A percentile compares a stretch with the other conserved stretches of the same genome.
phyloP scores from a whole-genome alignment of 2,329 filamentous ascomycete species.

The Verticillium tricorpus region DNA sequence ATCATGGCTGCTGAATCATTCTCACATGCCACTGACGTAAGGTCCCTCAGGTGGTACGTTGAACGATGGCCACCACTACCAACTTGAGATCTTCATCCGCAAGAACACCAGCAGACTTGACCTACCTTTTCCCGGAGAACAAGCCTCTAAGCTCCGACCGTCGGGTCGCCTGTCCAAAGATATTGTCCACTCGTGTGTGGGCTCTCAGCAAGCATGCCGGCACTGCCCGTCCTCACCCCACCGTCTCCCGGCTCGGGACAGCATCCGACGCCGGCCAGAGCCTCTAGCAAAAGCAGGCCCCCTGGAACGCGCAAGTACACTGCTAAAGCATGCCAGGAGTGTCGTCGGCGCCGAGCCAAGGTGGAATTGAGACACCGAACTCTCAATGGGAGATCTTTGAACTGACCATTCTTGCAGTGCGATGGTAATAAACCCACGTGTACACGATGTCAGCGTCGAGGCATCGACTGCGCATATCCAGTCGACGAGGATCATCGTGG shows the following conservation, averaged over 20 bases:
- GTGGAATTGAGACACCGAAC: slow-evolving; percentile 11
- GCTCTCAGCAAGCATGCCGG: neutral
- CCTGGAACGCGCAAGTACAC: slow-evolving; percentile 12
- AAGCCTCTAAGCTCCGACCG: neutral
- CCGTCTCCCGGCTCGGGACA: neutral
- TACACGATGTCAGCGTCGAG: slow-evolving; percentile 23
- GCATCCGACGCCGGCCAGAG: neutral
- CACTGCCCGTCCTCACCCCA: neutral
- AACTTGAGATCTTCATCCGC: neutral
- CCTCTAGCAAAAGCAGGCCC: neutral
- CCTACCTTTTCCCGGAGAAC: neutral
- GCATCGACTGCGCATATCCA: slow-evolving; percentile 23
- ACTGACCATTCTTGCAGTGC: slow-evolving; percentile 17
- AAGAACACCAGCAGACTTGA: neutral
- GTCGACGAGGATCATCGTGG: slow-evolving; percentile 26
- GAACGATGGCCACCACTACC: neutral
- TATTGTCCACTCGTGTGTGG: neutral
- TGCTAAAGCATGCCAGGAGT: slow-evolving; percentile 28
- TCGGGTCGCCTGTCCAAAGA: neutral
- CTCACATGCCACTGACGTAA: neutral
- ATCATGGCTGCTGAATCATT: neutral
- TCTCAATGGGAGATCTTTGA: no score
- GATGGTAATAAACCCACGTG: slow-evolving; percentile 26
- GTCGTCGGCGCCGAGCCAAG: slow-evolving; percentile 30
- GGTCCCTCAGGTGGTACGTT: neutral